Base-by-base conservation (phyloP, 352 stramenopile genomes). In the Phytophthora ohioensis region DNA sequence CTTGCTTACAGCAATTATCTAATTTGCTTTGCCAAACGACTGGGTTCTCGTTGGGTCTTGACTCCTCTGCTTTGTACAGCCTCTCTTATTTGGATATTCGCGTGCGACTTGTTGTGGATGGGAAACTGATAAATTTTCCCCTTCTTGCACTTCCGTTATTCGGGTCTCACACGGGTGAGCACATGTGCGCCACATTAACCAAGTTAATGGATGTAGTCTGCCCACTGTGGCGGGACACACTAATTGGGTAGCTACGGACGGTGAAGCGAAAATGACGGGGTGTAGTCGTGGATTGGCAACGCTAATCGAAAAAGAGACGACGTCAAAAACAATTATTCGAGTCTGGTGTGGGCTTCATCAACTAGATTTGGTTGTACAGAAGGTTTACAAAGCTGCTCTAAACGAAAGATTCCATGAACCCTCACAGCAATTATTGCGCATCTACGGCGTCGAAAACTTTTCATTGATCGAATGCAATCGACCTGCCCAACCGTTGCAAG, bases 1-100 rank as follows among this genome's bases (percentile, higher is more conserved):
- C 56, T 12, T 2, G 11, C 1, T 15, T 63, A 21, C 9, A 63
- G 56, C 43, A 21, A 13, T 12, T 30, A 6, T n/a, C 7, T 15
- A 11, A 6, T 15, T 63, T 30, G 17, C 11, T 45, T 5, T 34
- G 30, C 5, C 3, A 38, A 3, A 41, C 15, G 3, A 63, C 56
- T 15, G 41, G 56, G 3, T 54, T 63, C 27, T 63, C 56, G 3
- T 32, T 54, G 31, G 27, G 31, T 4, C 41, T 54, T 27, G 56
- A 63, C 56, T 45, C 56, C 4, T 54, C 43, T 27, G 54, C 56
- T 3, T 15, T 63, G 7, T 30, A 55, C 41, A 46, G 56, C 17
- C 41, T 54, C 5, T 63, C 56, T 4, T 63, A 63, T 13, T 13
- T 63, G 11, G 56, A 63, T 30, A 10, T 63, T 3, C 39, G 56